Percentiles rank a stretch among this genome's conserved stretches.
phyloP scores from a whole-genome alignment of 2,329 filamentous ascomycete genomes.

The Madurella mycetomatis region DNA sequence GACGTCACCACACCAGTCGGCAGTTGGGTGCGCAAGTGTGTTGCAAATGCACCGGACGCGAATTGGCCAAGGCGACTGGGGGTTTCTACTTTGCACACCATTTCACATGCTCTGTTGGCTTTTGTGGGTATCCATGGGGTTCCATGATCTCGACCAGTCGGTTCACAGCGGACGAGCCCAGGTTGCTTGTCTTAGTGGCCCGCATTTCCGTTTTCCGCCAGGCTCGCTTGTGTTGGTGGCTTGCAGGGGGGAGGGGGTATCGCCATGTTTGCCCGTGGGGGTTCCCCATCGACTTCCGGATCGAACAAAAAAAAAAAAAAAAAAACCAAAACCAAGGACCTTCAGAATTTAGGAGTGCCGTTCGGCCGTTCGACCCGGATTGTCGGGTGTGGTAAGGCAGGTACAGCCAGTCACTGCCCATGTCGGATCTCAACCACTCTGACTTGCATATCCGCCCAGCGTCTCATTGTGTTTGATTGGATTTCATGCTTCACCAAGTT shows the following conservation, averaged over 20 bases:
- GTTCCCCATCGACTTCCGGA: too few relatives aligned
- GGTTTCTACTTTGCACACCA: conserved; percentile 13
- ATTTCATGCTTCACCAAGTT: conserved; percentile 13
- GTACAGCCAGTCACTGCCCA: background rate
- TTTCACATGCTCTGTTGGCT: conserved; percentile 20
- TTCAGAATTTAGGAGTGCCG: too few relatives aligned
- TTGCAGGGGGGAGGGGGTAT: too few relatives aligned
- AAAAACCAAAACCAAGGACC: too few relatives aligned
- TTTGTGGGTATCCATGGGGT: conserved; percentile 17
- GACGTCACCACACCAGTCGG: conserved; percentile 8
- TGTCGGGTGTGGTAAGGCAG: conserved; percentile 3
- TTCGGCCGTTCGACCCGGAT: background rate
- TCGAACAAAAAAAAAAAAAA: too few relatives aligned
- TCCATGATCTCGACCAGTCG: background rate
- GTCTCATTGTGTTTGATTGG: conserved; percentile 23
- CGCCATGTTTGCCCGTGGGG: too few relatives aligned
- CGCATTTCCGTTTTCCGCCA: conserved; percentile 7
- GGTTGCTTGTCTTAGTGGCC: conserved; percentile 1
- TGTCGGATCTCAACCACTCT: background rate
- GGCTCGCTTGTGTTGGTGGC: background rate
- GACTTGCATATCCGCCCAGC: conserved; percentile 7
- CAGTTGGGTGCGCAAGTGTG: background rate
- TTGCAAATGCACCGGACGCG: background rate
- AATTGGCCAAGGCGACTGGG: conserved; percentile 9
- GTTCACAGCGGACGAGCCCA: too few relatives aligned